phyloP scores from a whole-genome alignment of 2,329 filamentous ascomycete genomes.

The Xylariaceae sp. region DNA sequence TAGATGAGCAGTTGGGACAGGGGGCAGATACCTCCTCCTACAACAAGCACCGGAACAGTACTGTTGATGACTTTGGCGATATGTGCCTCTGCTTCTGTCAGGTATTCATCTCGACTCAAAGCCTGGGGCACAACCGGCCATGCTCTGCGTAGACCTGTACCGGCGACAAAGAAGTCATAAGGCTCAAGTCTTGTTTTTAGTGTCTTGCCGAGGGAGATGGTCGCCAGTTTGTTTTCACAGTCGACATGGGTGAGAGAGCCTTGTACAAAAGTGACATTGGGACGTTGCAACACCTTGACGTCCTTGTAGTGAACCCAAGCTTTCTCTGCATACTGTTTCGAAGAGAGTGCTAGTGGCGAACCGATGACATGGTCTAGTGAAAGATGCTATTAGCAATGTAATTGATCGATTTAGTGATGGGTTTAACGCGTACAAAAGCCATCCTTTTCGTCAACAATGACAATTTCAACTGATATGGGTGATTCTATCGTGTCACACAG shows the following conservation, averaged over 20 bases:
- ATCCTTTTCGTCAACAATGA: slow-evolving; percentile 75
- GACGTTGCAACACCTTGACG: slow-evolving; percentile 62
- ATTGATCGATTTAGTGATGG: neutral
- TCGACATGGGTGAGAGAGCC: slow-evolving; percentile 63
- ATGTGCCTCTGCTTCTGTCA: slow-evolving; percentile 60
- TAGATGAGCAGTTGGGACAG: neutral
- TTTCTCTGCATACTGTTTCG: slow-evolving; percentile 60
- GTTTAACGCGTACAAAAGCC: slow-evolving; percentile 65
- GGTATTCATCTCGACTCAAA: slow-evolving; percentile 58
- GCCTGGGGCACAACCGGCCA: slow-evolving; percentile 74
- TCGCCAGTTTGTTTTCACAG: slow-evolving; percentile 56
- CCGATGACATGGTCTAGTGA: slow-evolving; percentile 70
- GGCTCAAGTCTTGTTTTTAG: slow-evolving; percentile 40
- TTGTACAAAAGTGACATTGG: slow-evolving; percentile 62
- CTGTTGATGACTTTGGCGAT: slow-evolving; percentile 53
- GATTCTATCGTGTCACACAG: slow-evolving; percentile 51
- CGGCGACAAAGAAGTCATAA: slow-evolving; percentile 76
- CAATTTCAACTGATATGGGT: slow-evolving; percentile 63
- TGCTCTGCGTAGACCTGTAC: slow-evolving; percentile 65
- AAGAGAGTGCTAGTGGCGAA: slow-evolving; percentile 68
- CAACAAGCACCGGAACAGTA: slow-evolving; percentile 61
- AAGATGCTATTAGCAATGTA: slow-evolving; percentile 4
- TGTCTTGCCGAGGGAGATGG: slow-evolving; percentile 49
- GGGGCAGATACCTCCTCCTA: slow-evolving; percentile 61
- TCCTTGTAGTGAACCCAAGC: slow-evolving; percentile 70